Percentiles rank a stretch among this genome's conserved stretches.
These are phyloP conservation scores for Magnusiomyces suaveolens DNA, from an alignment of 1,139 yeast species.

Conservation along the genomic window DNA sequence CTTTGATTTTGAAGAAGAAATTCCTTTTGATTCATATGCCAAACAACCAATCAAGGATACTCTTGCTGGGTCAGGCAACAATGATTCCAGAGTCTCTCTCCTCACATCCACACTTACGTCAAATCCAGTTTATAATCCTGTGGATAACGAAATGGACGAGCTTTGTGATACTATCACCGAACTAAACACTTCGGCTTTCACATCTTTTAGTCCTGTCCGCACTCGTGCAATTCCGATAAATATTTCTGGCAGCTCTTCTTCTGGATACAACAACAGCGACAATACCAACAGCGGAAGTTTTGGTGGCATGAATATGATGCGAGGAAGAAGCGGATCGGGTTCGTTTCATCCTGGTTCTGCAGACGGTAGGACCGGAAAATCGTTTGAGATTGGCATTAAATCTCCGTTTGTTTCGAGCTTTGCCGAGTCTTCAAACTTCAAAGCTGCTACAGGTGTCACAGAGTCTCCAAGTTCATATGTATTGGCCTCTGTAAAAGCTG, in stretches of 20 bases:
- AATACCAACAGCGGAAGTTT: background rate
- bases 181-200: conserved; percentile 8
- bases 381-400: conserved; percentile 42
- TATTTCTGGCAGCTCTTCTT: conserved; percentile 9
- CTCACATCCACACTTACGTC: background rate
- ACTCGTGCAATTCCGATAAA: conserved; percentile 12
- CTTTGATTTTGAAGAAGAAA: conserved; percentile 17
- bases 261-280: background rate
- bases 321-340: conserved; percentile 14
- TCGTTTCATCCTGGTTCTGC: conserved; percentile 16
- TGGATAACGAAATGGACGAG: conserved; percentile 17
- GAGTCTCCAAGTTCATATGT: too few species aligned
- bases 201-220: background rate
- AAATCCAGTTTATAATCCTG: background rate
- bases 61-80: background rate
- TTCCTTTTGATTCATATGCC: background rate
- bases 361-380: conserved; percentile 36
- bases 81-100: too few species aligned
- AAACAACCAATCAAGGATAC: conserved; percentile 1
- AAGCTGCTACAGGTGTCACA: background rate
- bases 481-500: too few species aligned
- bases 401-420: conserved; percentile 28
- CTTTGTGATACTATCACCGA: conserved; percentile 15
- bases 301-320: background rate
- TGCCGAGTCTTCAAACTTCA: conserved; percentile 14